Percentiles rank a stretch among this genome's conserved stretches.
These are phyloP conservation scores for Colletotrichum trifolii DNA, from an alignment of 2,329 filamentous ascomycete genomes.

Conservation along the genomic window DNA sequence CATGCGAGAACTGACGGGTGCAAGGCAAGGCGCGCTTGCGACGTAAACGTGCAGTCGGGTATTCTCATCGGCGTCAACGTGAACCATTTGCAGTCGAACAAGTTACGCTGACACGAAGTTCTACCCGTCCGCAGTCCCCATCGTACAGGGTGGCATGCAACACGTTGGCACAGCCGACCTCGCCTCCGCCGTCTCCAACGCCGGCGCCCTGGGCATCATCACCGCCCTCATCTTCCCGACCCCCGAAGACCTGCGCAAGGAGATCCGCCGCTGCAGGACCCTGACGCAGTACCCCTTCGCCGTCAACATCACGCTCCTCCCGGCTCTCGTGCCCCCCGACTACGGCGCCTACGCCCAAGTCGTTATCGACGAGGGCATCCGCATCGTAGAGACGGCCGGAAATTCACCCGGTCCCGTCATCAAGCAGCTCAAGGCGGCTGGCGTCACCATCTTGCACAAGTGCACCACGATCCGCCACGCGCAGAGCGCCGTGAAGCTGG, in stretches of 20 bases:
- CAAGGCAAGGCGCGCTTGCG: background rate
- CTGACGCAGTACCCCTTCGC: conserved; percentile 86
- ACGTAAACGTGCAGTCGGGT: too few species aligned
- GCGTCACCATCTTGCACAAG: conserved; percentile 89
- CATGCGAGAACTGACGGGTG: background rate
- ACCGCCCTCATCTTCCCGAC: conserved; percentile 93
- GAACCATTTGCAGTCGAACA: conserved; percentile 8
- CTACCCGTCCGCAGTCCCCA: conserved; percentile 66
- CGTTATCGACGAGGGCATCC: conserved; percentile 91
- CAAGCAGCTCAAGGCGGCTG: conserved; percentile 83
- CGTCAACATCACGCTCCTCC: conserved; percentile 95
- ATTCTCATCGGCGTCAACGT: background rate
- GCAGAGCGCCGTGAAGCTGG: conserved; percentile 89
- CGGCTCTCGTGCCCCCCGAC: conserved; percentile 88
- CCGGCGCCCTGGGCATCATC: conserved; percentile 85
- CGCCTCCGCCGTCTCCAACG: conserved; percentile 80
- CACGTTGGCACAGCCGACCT: conserved; percentile 85
- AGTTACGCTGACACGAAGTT: conserved; percentile 25
- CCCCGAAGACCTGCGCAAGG: conserved; percentile 89
- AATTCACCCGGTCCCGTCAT: conserved; percentile 93
- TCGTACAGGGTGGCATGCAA: conserved; percentile 90
- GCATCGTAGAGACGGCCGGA: conserved; percentile 91
- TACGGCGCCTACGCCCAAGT: conserved; percentile 92
- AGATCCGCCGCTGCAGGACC: conserved; percentile 86
- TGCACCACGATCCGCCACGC: conserved; percentile 97